These are phyloP conservation scores for Tranzscheliella williamsii DNA, from an alignment of 1,284 basidiomycete genomes.

Conservation along the genomic window DNA sequence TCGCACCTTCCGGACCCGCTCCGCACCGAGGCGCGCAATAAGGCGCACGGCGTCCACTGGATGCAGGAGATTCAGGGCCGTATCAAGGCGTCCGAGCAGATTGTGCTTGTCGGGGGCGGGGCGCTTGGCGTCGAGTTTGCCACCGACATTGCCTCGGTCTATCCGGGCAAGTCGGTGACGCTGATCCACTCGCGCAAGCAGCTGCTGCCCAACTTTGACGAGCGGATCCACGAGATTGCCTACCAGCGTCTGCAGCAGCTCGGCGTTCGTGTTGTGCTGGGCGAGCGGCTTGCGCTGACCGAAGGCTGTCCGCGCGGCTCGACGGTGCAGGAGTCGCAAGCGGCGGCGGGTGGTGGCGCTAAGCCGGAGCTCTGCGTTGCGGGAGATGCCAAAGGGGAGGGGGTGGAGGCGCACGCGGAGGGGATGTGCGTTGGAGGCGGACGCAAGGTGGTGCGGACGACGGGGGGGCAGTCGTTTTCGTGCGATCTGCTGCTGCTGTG, in stretches of 20 bases:
- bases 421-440: conserved; percentile 44
- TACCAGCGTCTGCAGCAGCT: conserved; percentile 44
- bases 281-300: conserved; percentile 53
- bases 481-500: conserved; percentile 58
- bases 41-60: conserved; percentile 49
- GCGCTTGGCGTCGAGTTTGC: conserved; percentile 58
- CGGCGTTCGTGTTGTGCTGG: conserved; percentile 56
- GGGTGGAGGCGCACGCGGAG: conserved; percentile 30
- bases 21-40: conserved; percentile 52
- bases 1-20: conserved; percentile 59
- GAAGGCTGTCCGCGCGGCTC: conserved; percentile 56
- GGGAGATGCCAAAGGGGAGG: conserved; percentile 45
- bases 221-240: conserved; percentile 50
- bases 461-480: conserved; percentile 49
- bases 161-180: conserved; percentile 50
- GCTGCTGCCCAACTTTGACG: conserved; percentile 59
- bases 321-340: conserved; percentile 28
- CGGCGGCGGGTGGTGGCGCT: conserved; percentile 2
- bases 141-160: conserved; percentile 52
- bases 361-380: conserved; percentile 21
- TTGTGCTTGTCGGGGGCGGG: conserved; percentile 59
- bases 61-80: conserved; percentile 50
- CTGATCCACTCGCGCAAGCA: conserved; percentile 56
- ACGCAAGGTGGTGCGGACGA: conserved; percentile 54
- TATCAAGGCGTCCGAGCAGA: conserved; percentile 44